Evolutionary conservation across 2,329 filamentous ascomycete species (phyloP), one percentile per base, ranked within the genome.

Genomic region (Pestalotiopsis sp.): DNA sequence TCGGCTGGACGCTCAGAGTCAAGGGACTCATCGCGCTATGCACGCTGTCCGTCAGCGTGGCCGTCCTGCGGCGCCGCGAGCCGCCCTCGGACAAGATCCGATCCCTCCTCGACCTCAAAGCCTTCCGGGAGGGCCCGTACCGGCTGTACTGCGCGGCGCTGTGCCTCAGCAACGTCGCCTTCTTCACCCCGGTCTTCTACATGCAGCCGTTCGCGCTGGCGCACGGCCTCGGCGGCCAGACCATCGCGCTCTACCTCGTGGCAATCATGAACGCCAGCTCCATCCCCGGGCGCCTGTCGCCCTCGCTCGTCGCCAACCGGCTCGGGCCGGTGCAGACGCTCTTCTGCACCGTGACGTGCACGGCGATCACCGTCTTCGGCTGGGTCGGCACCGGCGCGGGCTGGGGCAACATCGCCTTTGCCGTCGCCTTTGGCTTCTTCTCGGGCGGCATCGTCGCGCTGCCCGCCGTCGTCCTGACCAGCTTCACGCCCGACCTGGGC

Each of bases 241-340:
- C 73, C 24, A 71, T 84, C 4, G 79, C 79, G 1, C 75, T 78
- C 17, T 86, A 87, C 68, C 77, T 87, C 26, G 75, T 87, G 4
- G 77, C 85, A 2, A 82, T 87, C 60, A 79, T 86, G 63, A 87
- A 87, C 73, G 84, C 81, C 1, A 80, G 82, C 0, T 84, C 83
- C 0, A 77, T 85, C 7, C 77, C 84, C 7, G 85, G 86, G 0
- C 81, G 86, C 6, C 76, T 86, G 1, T 72, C 85, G 0, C 84
- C 83, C 0, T 81, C 81, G 3, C 77, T 82, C 7, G 68, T 86
- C 4, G 83, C 82, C 0, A 79, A 81, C 63, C 75, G 73, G 35
- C 68, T 82, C 48, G 83, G 83, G 0, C 75, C 80, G 2, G 70
- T 85, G 14, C 80, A 83, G 66, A 78, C 80, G 1, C 68, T 75